Base-by-base conservation (phyloP, 2,329 filamentous ascomycete species). In the Beauveria australis region DNA sequence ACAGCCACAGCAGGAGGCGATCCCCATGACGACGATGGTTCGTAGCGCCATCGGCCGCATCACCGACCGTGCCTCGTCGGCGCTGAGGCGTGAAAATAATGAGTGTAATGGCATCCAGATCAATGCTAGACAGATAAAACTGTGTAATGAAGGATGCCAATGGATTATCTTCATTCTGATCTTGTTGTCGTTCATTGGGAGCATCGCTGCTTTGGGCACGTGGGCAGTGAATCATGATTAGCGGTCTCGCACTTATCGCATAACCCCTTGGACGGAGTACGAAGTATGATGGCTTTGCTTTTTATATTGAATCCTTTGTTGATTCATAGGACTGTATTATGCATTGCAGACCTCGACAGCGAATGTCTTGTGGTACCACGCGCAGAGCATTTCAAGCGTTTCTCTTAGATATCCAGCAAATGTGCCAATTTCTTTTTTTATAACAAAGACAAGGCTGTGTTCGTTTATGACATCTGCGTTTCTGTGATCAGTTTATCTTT, bases 1-100 rank as follows among this genome's bases (percentile, higher is more conserved):
- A 16, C 30, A 19, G 6, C 30, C 9, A 18, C 49, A 1, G 18
- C 30, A 40, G 9, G 51, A 53, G 16, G 3, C 41, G 22, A 60
- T 60, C 16, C 58, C 58, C 8, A 60, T 60, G 58, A 60, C 58
- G 10, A 53, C 58, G 16, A 53, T 54, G 28, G 30, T 41, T 14
- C 49, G 53, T 9, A 60, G 47, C n/a, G 49, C 58, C 9, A 22
- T 54, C 12, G 58, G 58, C 10, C 49, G 48, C 37, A 51, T 54
- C 22, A 51, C 58, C 30, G 19, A 47, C 24, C 43, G 12, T 37
- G 33, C 12, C 33, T 14, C 33, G 33, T 37, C 33, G 12, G 33
- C 33, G 51, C 30, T 53, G 14, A 28, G 40, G 24, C 41, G 43
- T 22, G 28, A n/a, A 18, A 53, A 60, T 49, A 60, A 60, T 26